A percentile compares a stretch with the other conserved stretches of the same genome.
Conservation (phyloP, 2,329 filamentous ascomycete genomes). For the Sporothrix luriei region DNA sequence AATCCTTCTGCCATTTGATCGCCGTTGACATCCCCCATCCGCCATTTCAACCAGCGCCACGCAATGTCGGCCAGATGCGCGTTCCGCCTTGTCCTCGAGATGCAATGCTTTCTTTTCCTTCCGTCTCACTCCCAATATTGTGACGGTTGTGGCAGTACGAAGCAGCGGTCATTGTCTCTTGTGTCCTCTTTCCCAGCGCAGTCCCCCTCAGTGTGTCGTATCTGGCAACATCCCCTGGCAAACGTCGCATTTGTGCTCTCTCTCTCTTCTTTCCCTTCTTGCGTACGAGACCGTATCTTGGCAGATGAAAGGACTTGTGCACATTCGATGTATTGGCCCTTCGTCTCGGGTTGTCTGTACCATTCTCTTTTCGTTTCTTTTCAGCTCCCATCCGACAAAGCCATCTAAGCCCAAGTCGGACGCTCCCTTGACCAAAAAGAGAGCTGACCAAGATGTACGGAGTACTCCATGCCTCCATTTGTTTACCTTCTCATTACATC, state of each 20-base stretch:
- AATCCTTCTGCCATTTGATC: too few relatives aligned
- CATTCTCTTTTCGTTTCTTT: neutral
- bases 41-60: neutral
- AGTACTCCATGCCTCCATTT: neutral
- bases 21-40: neutral
- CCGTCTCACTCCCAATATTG: neutral
- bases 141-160: neutral
- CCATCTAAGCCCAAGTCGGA: neutral
- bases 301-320: neutral
- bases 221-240: too few relatives aligned
- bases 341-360: neutral
- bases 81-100: neutral
- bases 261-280: too few relatives aligned
- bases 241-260: too few relatives aligned
- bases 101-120: slow-evolving; percentile 6
- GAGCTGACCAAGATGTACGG: neutral
- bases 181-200: neutral
- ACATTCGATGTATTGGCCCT: too few relatives aligned
- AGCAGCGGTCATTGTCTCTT: neutral
- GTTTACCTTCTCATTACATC: too few relatives aligned
- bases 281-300: neutral
- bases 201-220: neutral
- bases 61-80: neutral
- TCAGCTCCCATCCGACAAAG: slow-evolving; percentile 11
- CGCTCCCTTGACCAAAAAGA: neutral